A percentile compares a stretch with the other conserved stretches of the same genome.
Conservation (phyloP, 2,329 filamentous ascomycete species). For the Cryoendolithus antarcticus region DNA sequence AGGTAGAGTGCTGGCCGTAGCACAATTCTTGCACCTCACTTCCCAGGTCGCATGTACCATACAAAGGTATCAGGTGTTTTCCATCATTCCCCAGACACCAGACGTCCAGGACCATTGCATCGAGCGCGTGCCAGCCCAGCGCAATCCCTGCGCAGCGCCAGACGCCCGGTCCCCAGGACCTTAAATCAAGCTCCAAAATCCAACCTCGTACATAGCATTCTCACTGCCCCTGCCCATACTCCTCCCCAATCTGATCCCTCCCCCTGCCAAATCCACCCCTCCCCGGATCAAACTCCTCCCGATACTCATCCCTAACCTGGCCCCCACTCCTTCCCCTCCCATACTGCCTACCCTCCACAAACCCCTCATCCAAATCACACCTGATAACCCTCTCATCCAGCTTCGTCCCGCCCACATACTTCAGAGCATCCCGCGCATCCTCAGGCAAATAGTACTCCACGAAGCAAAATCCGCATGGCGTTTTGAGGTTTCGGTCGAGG, state of each 20-base stretch:
- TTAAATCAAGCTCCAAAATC: no score
- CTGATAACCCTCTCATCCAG: conserved; percentile 93
- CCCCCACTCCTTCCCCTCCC: conserved; percentile 88
- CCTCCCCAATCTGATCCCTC: conserved; percentile 10
- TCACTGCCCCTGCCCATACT: conserved; percentile 16
- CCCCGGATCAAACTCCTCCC: conserved; percentile 92
- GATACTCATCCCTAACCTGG: conserved; percentile 94
- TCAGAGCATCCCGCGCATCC: conserved; percentile 94
- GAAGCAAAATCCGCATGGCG: conserved; percentile 97
- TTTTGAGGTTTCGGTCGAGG: conserved; percentile 92
- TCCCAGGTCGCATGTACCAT: no score
- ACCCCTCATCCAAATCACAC: conserved; percentile 89
- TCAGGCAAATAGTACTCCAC: conserved; percentile 98
- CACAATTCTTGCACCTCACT: no score
- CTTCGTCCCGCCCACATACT: conserved; percentile 96
- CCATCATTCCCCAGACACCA: no score
- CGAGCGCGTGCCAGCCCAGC: no score
- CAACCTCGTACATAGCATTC: no score
- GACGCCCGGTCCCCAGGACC: no score
- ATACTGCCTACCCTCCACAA: conserved; percentile 91
- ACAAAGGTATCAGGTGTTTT: no score
- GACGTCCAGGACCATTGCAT: no score
- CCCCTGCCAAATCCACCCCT: conserved; percentile 67
- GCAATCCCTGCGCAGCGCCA: no score
- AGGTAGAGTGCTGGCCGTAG: no score